These are phyloP conservation scores for Delonix regia DNA, from an alignment of 306 rosid genomes.

Conservation along the genomic window DNA sequence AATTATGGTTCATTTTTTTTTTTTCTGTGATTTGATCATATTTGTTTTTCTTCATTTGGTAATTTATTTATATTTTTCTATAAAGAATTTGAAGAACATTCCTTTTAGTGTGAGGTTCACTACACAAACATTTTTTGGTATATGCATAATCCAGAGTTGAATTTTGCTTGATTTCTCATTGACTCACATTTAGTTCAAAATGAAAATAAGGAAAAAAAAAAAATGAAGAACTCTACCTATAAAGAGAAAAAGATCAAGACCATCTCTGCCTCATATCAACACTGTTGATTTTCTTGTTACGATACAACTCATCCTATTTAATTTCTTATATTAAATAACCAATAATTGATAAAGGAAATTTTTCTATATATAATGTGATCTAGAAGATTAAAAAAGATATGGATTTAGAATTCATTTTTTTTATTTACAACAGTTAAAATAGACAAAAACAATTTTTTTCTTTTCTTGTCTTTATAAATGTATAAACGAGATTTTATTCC, in stretches of 20 bases:
- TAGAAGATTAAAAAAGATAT: neutral
- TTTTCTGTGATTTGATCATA: slow-evolving; percentile 10
- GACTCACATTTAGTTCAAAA: neutral
- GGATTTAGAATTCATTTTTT: neutral
- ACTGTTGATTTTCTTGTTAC: neutral
- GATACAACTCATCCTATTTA: neutral
- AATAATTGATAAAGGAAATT: neutral
- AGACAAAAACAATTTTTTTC: neutral
- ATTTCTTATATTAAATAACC: neutral
- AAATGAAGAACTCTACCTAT: neutral
- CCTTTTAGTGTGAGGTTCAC: neutral
- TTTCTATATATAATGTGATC: neutral
- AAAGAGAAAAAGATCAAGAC: neutral
- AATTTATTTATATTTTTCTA: neutral
- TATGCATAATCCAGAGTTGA: neutral
- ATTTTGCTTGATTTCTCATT: neutral
- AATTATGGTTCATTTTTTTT: slow-evolving; percentile 10
- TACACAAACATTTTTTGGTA: neutral
- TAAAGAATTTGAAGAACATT: neutral
- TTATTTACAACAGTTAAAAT: neutral
- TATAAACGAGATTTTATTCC: too few relatives aligned
- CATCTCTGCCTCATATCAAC: neutral
- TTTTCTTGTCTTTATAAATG: neutral
- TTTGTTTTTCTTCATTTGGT: neutral
- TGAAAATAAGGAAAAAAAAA: neutral